Evolutionary conservation across 257 asterid species (phyloP), one percentile per base, ranked within the genome.

Genomic region (Oldenlandia corymbosa): DNA sequence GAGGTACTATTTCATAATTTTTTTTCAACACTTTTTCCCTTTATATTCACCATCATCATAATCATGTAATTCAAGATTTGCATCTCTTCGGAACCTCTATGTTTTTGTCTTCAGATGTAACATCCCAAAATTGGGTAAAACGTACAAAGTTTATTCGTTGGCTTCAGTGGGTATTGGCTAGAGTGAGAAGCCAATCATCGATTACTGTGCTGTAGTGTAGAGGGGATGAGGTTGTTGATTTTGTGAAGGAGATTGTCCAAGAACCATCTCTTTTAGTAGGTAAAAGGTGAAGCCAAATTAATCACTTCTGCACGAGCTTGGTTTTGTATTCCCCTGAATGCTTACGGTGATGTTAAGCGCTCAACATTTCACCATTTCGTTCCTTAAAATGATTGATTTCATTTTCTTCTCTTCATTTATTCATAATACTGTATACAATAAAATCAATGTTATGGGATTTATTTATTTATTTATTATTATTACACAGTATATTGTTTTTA

Each of bases 171-270:
- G 98, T 13, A 88, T 91, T 65, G 98, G 96, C 45, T 91, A 96
- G 98, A 91, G 98, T 17, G 98, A 91, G 75, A 91, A 91, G 81
- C 96, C 98, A 20, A 80, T 91, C 43, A 74, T 88, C 65, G 95
- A 91, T 18, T 91, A 91, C 43, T 97, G 88, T 79, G 95, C 97
- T 28, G 62, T 85, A 58, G 78, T 88, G 28, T 91, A 97, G 98
- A 86, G 89, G n/a, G 70, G 98, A 91, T 76, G 95, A 88, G 76
- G 91, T 91, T 70, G 88, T 83, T 34, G 97, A 91, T 78, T 88
- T 88, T 61, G 57, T 91, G 78, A 82, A 85, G 76, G 95, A 88
- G 70, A 45, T 91, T 10, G 98, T 91, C 52, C 80, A 80, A 81
- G 91, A 84, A 70, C 97, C 97, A 13, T 82, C 96, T 30, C 83